Evolutionary conservation across 2,329 filamentous ascomycete genomes (phyloP), one percentile per base, ranked within the genome.

Genomic region (Cercospora janseana): DNA sequence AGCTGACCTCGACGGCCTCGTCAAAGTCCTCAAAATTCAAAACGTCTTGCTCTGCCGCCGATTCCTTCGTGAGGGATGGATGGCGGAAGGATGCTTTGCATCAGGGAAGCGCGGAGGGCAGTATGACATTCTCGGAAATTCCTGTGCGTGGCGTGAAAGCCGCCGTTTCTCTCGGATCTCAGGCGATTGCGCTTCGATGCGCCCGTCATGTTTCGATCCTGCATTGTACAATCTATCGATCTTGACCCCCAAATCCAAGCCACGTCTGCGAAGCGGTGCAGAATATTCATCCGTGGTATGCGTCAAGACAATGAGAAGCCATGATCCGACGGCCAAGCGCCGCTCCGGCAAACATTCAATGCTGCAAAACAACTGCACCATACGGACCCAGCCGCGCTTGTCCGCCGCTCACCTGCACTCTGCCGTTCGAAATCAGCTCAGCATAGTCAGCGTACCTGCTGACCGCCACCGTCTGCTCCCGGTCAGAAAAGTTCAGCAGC

Each of bases 401-500:
- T 12, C 45, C 49, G 20, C 28, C 51, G n/a, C 29, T 46, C 15
- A 56, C 37, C 0, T 51, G 34, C 13, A 21, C 9, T 32, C 52
- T 53, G 7, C 57, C 56, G 35, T 61, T 61, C 16, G 56, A 59
- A 0, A 50, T 34, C 29, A 59, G 21, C 12, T 55, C 55, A 16
- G 41, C 16, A 12, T 20, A 15, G 18, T 20, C 24, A 4, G 40
- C 37, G 26, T 55, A 59, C 31, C 55, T 51, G 8, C 38, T 41
- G 5, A 51, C 46, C 10, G 50, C 34, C 3, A 59, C 37, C 13
- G 28, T 49, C 34, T 68, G 66, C 15, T 63, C 62, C 16, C 69
- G 61, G 1, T 62, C 67, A 0, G 73, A 75, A 59, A 79, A 79
- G 37, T 61, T 63, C 12, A 61, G 50, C 45, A 59, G 27, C n/a